A percentile compares a stretch with the other conserved stretches of the same genome.
phyloP scores from a whole-genome alignment of 1,284 basidiomycete species.

The Marasmius oreades region DNA sequence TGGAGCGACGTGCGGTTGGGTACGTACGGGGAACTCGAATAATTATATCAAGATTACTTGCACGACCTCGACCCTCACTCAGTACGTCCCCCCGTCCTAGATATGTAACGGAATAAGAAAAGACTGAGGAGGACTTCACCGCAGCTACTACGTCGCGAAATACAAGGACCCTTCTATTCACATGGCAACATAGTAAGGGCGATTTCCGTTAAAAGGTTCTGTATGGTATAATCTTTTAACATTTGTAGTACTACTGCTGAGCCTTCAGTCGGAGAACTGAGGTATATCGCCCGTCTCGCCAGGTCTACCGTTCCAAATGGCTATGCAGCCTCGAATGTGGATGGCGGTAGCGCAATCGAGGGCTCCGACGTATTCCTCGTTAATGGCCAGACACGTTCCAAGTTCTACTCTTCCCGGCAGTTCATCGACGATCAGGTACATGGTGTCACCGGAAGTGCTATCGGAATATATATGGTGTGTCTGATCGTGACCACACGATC shows the following conservation, averaged over 20 bases:
- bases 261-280: slow-evolving; percentile 35
- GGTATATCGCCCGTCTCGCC: slow-evolving; percentile 36
- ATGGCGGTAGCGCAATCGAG: slow-evolving; percentile 34
- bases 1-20: slow-evolving; percentile 29
- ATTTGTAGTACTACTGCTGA: slow-evolving; percentile 25
- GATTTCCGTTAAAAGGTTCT: background rate
- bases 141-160: slow-evolving; percentile 31
- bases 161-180: slow-evolving; percentile 31
- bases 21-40: slow-evolving; percentile 26
- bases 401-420: slow-evolving; percentile 34
- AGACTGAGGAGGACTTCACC: background rate
- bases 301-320: slow-evolving; percentile 28
- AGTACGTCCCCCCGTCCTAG: slow-evolving; percentile 20
- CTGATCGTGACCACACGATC: too few relatives aligned
- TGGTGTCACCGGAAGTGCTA: slow-evolving; percentile 33
- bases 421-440: slow-evolving; percentile 40
- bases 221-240: background rate
- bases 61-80: slow-evolving; percentile 27
- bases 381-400: slow-evolving; percentile 34
- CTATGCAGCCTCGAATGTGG: slow-evolving; percentile 22
- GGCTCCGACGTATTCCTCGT: slow-evolving; percentile 35
- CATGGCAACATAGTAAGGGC: slow-evolving; percentile 32
- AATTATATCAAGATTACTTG: slow-evolving; percentile 34
- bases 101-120: background rate
- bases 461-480: slow-evolving; percentile 31